Percentiles rank a stretch among this genome's conserved stretches.
phyloP scores from a whole-genome alignment of 2,329 filamentous ascomycete genomes.

The Penicillium sp. region DNA sequence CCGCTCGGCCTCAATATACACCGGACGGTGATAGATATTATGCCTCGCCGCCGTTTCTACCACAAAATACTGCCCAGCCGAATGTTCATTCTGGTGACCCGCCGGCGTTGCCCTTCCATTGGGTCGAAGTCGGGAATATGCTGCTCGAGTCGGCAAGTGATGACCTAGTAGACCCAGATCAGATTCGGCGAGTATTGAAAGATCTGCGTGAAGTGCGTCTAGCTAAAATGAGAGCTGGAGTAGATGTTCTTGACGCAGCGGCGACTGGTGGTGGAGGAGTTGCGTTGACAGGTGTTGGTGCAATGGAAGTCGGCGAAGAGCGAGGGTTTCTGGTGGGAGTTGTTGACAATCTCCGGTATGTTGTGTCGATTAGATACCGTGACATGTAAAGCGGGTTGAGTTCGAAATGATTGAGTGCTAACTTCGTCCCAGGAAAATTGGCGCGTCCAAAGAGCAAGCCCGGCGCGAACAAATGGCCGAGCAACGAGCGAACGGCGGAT shows the following conservation, averaged over 20 bases:
- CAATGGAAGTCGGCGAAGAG: constrained; percentile 89
- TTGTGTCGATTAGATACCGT: background rate
- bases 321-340: constrained; percentile 82
- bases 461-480: constrained; percentile 78
- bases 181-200: constrained; percentile 73
- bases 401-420: background rate
- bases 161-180: constrained; percentile 75
- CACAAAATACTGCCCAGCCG: constrained; percentile 71
- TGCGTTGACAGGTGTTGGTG: constrained; percentile 79
- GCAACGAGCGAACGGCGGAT: constrained; percentile 59
- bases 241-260: constrained; percentile 67
- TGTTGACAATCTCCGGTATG: constrained; percentile 76
- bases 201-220: constrained; percentile 87
- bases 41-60: constrained; percentile 74
- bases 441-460: constrained; percentile 76
- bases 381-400: background rate
- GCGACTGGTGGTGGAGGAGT: constrained; percentile 64
- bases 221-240: constrained; percentile 81
- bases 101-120: constrained; percentile 79
- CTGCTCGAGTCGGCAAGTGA: constrained; percentile 83
- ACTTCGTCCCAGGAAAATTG: constrained; percentile 66
- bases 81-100: constrained; percentile 52
- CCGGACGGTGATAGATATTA: constrained; percentile 46
- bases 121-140: constrained; percentile 88
- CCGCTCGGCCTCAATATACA: constrained; percentile 38